phyloP scores from a whole-genome alignment of 768 basidiomycete species.

The Macrolepiota dolichaula region DNA sequence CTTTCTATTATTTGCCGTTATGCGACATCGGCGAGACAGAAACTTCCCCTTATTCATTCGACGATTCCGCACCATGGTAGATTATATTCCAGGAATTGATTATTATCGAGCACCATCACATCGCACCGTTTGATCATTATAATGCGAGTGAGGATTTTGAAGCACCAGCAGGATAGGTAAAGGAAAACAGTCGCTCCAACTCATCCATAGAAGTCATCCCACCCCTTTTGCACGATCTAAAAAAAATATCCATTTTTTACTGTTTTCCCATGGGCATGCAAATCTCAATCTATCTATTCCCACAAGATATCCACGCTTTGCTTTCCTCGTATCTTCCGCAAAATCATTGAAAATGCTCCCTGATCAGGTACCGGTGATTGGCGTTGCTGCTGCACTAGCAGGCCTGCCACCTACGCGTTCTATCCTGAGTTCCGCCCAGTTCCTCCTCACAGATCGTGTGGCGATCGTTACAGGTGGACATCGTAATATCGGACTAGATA shows the following conservation, averaged over 20 bases:
- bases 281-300: background rate
- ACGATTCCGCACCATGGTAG: too few relatives aligned
- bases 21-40: too few relatives aligned
- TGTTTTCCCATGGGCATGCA: background rate
- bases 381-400: background rate
- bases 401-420: background rate
- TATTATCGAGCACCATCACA: too few relatives aligned
- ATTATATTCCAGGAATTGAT: too few relatives aligned
- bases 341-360: too few relatives aligned
- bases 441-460: slow-evolving; percentile 52
- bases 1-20: background rate
- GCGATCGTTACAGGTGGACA: slow-evolving; percentile 62
- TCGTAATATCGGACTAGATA: slow-evolving; percentile 74
- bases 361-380: background rate
- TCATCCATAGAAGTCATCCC: too few relatives aligned
- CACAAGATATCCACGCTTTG: background rate
- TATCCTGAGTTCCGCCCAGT: slow-evolving; percentile 24
- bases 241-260: background rate
- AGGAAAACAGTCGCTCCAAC: too few relatives aligned
- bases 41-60: too few relatives aligned
- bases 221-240: too few relatives aligned
- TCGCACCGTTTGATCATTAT: too few relatives aligned
- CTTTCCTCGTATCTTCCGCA: background rate
- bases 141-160: too few relatives aligned
- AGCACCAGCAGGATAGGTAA: too few relatives aligned